phyloP scores from a whole-genome alignment of 2,329 filamentous ascomycete species.

The Aureobasidium pullulans region DNA sequence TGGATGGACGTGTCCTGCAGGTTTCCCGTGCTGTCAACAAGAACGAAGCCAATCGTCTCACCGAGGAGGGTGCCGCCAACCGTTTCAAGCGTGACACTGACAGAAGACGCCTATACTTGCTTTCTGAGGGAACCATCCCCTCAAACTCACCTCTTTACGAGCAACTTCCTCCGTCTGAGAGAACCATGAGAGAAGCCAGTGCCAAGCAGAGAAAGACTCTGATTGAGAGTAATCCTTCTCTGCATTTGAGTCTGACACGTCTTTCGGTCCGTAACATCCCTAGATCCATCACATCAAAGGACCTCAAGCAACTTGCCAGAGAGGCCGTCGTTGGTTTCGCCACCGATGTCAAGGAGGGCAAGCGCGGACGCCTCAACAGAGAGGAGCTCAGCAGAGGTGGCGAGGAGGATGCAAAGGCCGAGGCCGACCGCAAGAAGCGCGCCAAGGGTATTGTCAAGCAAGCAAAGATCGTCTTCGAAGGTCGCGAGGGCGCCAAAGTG shows the following conservation, averaged over 20 bases:
- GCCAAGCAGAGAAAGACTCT: constrained; percentile 80
- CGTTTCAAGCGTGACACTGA: constrained; percentile 70
- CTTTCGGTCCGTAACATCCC: constrained; percentile 89
- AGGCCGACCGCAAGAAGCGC: constrained; percentile 69
- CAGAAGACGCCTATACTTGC: constrained; percentile 80
- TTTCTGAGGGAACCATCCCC: constrained; percentile 78
- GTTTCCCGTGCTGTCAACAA: constrained; percentile 80
- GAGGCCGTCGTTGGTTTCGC: constrained; percentile 94
- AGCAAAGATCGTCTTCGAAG: constrained; percentile 92
- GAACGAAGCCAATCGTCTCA: constrained; percentile 67
- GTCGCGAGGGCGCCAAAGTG: constrained; percentile 75
- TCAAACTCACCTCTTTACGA: constrained; percentile 70
- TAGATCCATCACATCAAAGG: constrained; percentile 72
- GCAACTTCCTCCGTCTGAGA: constrained; percentile 67
- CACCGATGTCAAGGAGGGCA: constrained; percentile 73
- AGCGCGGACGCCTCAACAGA: constrained; percentile 71
- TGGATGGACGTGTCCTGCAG: constrained; percentile 82
- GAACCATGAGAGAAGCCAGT: constrained; percentile 83
- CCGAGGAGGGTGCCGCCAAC: constrained; percentile 56
- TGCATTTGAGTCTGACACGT: constrained; percentile 83
- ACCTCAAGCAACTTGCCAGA: constrained; percentile 82
- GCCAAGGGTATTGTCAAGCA: constrained; percentile 85
- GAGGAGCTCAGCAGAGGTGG: constrained; percentile 79
- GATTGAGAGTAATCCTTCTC: constrained; percentile 80
- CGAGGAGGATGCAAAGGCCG: constrained; percentile 71